Evolutionary conservation across 495 filamentous ascomycete genomes (phyloP).

Genomic region (Tuber melanosporum): DNA sequence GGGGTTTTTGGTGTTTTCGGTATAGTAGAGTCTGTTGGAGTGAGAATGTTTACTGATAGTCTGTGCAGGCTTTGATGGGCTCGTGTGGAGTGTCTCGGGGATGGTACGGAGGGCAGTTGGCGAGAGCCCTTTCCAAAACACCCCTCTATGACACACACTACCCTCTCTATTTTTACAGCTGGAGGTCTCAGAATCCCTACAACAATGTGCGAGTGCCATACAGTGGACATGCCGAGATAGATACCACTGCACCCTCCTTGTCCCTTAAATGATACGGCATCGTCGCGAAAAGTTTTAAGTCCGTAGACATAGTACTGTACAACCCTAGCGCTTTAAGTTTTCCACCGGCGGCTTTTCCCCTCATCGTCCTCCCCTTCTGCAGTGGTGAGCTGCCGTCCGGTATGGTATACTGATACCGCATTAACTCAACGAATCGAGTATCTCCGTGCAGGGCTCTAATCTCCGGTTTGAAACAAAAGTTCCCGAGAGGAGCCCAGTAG

Average conservation of each 20-base stretch:
- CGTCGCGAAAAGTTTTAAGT: neutral
- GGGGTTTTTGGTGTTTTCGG: neutral
- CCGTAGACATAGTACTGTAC: neutral
- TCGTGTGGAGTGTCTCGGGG: neutral
- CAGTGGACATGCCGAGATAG: neutral
- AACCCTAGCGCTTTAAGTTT: neutral
- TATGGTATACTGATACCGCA: neutral
- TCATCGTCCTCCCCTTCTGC: conserved; percentile 21
- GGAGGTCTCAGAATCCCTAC: neutral
- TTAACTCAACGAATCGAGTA: too few relatives aligned
- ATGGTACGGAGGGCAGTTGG: neutral
- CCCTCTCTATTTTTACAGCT: neutral
- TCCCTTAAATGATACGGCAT: neutral
- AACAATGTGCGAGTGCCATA: neutral
- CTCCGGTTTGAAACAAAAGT: too few relatives aligned
- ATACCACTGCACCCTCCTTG: neutral
- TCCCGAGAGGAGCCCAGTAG: too few relatives aligned
- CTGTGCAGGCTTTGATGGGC: neutral
- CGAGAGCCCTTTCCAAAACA: neutral
- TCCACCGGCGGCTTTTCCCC: conserved; percentile 16
- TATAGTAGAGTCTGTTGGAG: neutral
- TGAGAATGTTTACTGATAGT: neutral
- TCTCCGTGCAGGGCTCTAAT: too few relatives aligned
- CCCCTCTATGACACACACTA: neutral
- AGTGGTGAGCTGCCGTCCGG: neutral